A percentile compares a stretch with the other conserved stretches of the same genome.
phyloP scores from a whole-genome alignment of 108 stramenopile species.

The Phaeodactylum tricornutum region DNA sequence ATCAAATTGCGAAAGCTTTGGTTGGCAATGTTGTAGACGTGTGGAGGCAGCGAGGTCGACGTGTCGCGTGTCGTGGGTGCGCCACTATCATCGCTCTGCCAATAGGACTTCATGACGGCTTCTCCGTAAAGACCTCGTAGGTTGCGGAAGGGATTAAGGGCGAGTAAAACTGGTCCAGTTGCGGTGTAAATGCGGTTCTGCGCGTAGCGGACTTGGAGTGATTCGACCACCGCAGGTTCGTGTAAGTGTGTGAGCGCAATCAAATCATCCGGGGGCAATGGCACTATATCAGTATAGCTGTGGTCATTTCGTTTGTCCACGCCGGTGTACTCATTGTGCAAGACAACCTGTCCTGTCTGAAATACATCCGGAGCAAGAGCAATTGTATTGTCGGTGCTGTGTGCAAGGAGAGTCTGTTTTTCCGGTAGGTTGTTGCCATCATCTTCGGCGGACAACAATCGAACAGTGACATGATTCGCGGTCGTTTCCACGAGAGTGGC shows the following conservation, averaged over 20 bases:
- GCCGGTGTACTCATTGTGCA: too few relatives aligned
- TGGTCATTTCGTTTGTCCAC: too few relatives aligned
- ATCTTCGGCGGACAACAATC: too few relatives aligned
- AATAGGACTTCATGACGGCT: conserved; percentile 46
- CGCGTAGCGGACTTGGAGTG: conserved; percentile 44
- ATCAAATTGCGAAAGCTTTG: conserved; percentile 80
- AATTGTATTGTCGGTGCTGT: too few relatives aligned
- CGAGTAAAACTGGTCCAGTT: conserved; percentile 84
- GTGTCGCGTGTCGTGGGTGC: neutral
- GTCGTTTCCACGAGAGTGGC: too few relatives aligned
- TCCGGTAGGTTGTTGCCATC: too few relatives aligned
- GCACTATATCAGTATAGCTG: too few relatives aligned
- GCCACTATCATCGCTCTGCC: conserved; percentile 17
- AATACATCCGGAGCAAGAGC: too few relatives aligned
- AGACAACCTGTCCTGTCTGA: too few relatives aligned
- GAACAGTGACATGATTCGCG: too few relatives aligned
- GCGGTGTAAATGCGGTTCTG: conserved; percentile 76
- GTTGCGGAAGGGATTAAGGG: conserved; percentile 81
- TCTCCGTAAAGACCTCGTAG: conserved; percentile 50
- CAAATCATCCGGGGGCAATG: conserved; percentile 44
- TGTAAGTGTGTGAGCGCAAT: conserved; percentile 72
- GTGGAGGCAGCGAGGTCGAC: conserved; percentile 37
- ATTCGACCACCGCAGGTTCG: conserved; percentile 79
- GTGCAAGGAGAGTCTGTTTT: too few relatives aligned
- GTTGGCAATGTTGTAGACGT: conserved; percentile 83